Evolutionary conservation across 768 basidiomycete species (phyloP).

Genomic region (Pulveroboletus sp.): DNA sequence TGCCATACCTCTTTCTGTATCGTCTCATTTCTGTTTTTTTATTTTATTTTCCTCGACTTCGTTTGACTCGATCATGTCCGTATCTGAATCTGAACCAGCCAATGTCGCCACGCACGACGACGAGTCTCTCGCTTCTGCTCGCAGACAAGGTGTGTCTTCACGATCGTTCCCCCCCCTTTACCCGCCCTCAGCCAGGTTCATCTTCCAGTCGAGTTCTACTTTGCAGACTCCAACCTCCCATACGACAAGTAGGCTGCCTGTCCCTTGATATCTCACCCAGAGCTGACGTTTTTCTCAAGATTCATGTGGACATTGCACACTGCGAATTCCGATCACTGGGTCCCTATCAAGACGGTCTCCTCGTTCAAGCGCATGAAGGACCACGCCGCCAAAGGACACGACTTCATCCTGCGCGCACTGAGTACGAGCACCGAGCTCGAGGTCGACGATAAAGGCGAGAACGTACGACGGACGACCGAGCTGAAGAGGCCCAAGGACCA

Average conservation of each 20-base stretch:
- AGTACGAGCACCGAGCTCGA: conserved; percentile 53
- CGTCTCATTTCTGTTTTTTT: no score
- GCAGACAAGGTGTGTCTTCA: no score
- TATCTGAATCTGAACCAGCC: no score
- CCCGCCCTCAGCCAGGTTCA: no score
- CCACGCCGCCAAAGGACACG: conserved; percentile 51
- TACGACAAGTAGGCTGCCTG: conserved; percentile 64
- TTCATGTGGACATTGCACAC: conserved; percentile 94
- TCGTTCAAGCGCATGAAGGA: conserved; percentile 96
- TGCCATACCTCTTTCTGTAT: no score
- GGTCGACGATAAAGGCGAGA: conserved; percentile 66
- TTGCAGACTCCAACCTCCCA: conserved; percentile 93
- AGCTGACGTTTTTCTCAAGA: conserved; percentile 34
- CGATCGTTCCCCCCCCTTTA: no score
- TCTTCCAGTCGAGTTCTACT: conserved; percentile 66
- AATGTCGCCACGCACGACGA: no score
- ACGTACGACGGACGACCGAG: conserved; percentile 71
- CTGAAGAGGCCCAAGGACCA: conserved; percentile 73
- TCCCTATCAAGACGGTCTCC: conserved; percentile 75
- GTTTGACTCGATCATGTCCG: no score
- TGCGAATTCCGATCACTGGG: conserved; percentile 81
- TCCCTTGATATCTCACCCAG: not conserved
- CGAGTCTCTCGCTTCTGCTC: no score
- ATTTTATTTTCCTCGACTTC: no score
- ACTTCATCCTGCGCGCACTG: conserved; percentile 72